Base-by-base conservation (phyloP, 768 basidiomycete species). In the Kockovaella imperatae region DNA sequence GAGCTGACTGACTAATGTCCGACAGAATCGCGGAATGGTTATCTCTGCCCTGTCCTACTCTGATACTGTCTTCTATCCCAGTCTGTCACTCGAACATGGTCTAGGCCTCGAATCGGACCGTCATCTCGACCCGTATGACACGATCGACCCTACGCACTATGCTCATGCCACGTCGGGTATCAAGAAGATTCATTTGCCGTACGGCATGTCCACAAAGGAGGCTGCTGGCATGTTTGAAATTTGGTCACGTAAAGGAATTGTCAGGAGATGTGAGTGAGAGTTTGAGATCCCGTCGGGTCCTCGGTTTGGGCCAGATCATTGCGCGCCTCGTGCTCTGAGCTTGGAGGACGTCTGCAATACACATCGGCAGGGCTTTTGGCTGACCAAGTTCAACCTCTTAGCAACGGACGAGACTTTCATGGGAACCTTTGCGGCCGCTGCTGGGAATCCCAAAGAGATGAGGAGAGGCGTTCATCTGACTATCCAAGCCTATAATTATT, bases 401-500 rank as follows among this genome's bases (percentile, higher is more conserved):
- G 53, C 71, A 2, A 76, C 73, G 11, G 88, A 93, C 60, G 83
- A 85, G 65, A 55, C 80, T 13, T 89, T 90, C 73, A 70, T 90
- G 62, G 73, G 80, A 8, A 87, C 86, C 67, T 88, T 84, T 55
- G 78, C 79, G 1, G 83, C 87, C 60, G 78, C 83, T 5, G 77
- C 77, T 45, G 88, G 87, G 35, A 89, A 89, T 68, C 76, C 87
- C 11, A 75, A 83, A 51, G 81, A 83, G 49, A 87, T 91, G 57
- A 83, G 86, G 8, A 50, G 55, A 34, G 52, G 55, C 7, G 10
- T 32, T 32, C 31, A n/a, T 32, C n/a, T 32, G 10, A 32, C 31
- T 32, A 10, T 10, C 10, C 31, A 32, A n/a, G 31, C 31, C n/a
- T n/a, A n/a, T n/a, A n/a, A n/a, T n/a, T n/a, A n/a, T n/a, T n/a